Base-by-base conservation (phyloP, 2,329 filamentous ascomycete species). In the Huntiella savannae region DNA sequence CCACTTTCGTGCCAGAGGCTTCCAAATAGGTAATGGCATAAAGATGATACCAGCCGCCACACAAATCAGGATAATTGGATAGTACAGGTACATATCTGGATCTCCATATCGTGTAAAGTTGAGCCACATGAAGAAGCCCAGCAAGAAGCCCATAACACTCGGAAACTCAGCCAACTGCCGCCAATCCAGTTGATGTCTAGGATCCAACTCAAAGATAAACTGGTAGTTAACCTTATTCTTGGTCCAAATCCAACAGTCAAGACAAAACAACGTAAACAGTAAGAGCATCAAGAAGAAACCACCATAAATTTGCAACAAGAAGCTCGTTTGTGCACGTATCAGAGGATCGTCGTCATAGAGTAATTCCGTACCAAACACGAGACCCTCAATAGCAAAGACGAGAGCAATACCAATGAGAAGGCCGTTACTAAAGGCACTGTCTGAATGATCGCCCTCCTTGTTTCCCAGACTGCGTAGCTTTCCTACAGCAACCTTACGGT, bases 131-230 rank as follows among this genome's bases (percentile, higher is more conserved):
- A 81, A 77, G 11, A 96, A 57, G 0, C 87, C 87, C 35, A 88
- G 67, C 4, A 86, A 59, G 42, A 93, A 73, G 4, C 85, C 65
- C 57, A 92, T 85, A 59, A 92, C 78, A 54, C 82, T 82, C 2
- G 91, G 87, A 52, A 96, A 79, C 68, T 91, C 82, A 5, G 81
- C 69, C 28, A 95, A 68, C 59, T 94, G 78, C 54, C 83, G 77
- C 86, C 88, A 98, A 60, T 96, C 84, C 22, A 96, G 65, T 52
- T 79, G 75, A 59, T 91, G 77, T 49, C 88, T 72, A 46, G 79
- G 78, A 64, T 96, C 87, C 57, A 94, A 91, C 62, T 98, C 91
- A 57, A 98, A 98, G 54, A 96, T 85, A 60, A 95, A 95, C 46
- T 80, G 75, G 59, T 96, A 96, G 59, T 98, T 98, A 62, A 98